A percentile compares a stretch with the other conserved stretches of the same genome.
Conservation (phyloP, 192 early-diverging fungal genomes). For the Mortierella hygrophila region DNA sequence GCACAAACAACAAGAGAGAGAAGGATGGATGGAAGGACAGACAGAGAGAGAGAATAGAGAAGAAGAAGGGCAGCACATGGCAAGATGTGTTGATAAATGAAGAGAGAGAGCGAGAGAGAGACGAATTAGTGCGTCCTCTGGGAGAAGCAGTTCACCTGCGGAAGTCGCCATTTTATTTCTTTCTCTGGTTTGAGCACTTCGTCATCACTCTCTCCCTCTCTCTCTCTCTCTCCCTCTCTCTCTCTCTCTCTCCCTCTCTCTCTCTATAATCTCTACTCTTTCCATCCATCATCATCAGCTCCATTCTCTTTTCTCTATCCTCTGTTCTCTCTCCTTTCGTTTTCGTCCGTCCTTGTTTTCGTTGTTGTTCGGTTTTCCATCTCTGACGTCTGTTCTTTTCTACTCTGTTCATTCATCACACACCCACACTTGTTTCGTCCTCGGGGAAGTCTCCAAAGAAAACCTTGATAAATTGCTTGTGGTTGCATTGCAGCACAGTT, state of each 20-base stretch:
- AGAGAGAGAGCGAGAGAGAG: not conserved
- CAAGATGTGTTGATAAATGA: too few relatives aligned
- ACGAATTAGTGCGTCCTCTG: not conserved
- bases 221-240: slow-evolving; percentile 5
- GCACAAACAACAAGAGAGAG: too few relatives aligned
- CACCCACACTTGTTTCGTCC: too few relatives aligned
- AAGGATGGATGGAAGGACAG: not conserved
- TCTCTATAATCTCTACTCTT: not conserved
- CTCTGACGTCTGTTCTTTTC: too few relatives aligned
- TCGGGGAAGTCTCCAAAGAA: too few relatives aligned
- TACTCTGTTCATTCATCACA: too few relatives aligned
- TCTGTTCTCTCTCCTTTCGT: not conserved
- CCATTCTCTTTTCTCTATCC: not conserved
- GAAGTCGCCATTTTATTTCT: not conserved
- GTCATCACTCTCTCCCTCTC: not conserved
- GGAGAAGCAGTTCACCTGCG: not conserved
- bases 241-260: slow-evolving; percentile 9
- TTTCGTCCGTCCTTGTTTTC: too few relatives aligned
- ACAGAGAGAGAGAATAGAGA: not conserved
- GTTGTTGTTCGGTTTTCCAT: too few relatives aligned
- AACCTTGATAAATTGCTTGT: too few relatives aligned
- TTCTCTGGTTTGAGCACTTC: not conserved
- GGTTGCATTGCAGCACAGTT: too few relatives aligned
- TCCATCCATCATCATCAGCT: not conserved
- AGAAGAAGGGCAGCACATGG: too few relatives aligned